These are phyloP conservation scores for Yamagishiella unicocca DNA, from an alignment of 139 green algal genomes.

Conservation along the genomic window DNA sequence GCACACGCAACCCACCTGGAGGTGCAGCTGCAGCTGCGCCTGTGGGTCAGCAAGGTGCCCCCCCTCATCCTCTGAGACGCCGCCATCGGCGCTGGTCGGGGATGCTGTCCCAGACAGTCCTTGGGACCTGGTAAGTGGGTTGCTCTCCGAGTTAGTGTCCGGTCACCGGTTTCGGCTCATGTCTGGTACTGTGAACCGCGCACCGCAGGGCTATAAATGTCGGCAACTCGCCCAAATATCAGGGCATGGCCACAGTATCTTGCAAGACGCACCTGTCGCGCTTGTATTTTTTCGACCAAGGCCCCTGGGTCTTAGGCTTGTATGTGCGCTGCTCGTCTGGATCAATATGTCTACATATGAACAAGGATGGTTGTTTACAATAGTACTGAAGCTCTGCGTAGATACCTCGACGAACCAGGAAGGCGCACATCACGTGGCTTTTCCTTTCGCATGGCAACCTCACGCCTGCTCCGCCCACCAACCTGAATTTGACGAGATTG, in stretches of 20 bases:
- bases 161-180: too few relatives aligned
- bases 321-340: constrained; percentile 55
- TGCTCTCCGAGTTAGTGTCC: too few relatives aligned
- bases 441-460: not conserved
- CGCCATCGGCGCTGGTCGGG: not conserved
- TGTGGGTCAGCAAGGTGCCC: not conserved
- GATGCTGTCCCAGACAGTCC: constrained; percentile 9
- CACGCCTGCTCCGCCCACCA: not conserved
- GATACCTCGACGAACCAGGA: not conserved
- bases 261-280: constrained; percentile 19
- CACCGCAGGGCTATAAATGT: too few relatives aligned
- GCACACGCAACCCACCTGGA: too few relatives aligned
- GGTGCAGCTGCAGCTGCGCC: too few relatives aligned
- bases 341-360: constrained; percentile 60
- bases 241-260: too few relatives aligned
- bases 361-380: not conserved
- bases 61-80: not conserved
- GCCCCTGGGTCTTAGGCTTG: constrained; percentile 68
- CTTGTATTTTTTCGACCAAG: constrained; percentile 67
- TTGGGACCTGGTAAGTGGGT: constrained; percentile 27
- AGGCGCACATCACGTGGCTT: constrained; percentile 20
- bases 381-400: not conserved
- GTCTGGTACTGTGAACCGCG: not conserved
- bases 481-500: constrained; percentile 82
- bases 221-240: too few relatives aligned